These are phyloP conservation scores for Rhytidhysteron rufulum DNA, from an alignment of 2,329 filamentous ascomycete genomes.

Conservation along the genomic window DNA sequence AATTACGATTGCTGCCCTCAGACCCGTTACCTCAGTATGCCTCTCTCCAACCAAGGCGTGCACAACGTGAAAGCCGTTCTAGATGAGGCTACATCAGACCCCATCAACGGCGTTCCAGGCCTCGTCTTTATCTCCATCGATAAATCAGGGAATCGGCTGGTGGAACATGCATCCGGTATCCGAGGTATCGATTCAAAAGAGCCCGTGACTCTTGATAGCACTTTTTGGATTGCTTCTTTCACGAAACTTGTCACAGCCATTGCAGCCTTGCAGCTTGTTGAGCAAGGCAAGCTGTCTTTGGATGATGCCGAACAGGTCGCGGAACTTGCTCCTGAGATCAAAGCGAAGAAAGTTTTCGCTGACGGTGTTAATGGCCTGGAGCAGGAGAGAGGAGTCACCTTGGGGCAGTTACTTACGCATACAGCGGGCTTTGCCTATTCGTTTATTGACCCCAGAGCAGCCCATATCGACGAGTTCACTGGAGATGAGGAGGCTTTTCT, in stretches of 20 bases:
- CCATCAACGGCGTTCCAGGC: constrained; percentile 31
- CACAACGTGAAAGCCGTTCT: constrained; percentile 36
- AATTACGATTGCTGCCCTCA: no score
- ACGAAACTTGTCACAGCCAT: constrained; percentile 35
- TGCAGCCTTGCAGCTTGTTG: constrained; percentile 34
- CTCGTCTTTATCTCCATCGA: constrained; percentile 40
- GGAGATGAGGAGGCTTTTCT: constrained; percentile 51
- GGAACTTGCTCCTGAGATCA: constrained; percentile 33
- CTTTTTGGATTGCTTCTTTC: constrained; percentile 56
- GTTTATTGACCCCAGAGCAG: constrained; percentile 44
- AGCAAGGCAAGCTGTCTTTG: constrained; percentile 33
- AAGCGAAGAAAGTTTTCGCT: constrained; percentile 38
- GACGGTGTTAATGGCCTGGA: constrained; percentile 31
- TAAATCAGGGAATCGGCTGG: constrained; percentile 39
- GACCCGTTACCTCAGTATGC: constrained; percentile 24
- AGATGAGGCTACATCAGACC: constrained; percentile 21
- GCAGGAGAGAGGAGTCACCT: constrained; percentile 44
- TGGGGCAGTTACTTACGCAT: constrained; percentile 50
- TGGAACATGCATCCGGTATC: constrained; percentile 38
- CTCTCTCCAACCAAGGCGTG: constrained; percentile 24
- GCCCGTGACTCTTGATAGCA: constrained; percentile 53
- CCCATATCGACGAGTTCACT: constrained; percentile 54
- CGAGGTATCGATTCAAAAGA: constrained; percentile 37
- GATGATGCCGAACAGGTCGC: constrained; percentile 31
- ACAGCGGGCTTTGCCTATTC: constrained; percentile 49